Evolutionary conservation across 2,329 filamentous ascomycete genomes (phyloP).

Genomic region (Immersiporthe knoxdaviesiana): DNA sequence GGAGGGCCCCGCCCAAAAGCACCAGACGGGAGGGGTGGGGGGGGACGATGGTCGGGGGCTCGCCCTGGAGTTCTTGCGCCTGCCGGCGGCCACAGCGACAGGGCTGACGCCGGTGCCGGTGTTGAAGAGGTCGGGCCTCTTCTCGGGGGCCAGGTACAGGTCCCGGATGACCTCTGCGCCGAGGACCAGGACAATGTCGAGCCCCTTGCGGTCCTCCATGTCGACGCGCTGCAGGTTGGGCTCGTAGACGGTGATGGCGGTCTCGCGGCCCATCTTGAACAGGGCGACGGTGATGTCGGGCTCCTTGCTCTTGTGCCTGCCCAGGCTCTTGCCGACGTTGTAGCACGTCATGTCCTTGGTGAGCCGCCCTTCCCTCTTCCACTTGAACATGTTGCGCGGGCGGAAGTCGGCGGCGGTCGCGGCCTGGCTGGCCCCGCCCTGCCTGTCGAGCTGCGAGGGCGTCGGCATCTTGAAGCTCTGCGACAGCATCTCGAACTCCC

Average conservation of each 20-base stretch:
- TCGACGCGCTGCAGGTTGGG: constrained; percentile 89
- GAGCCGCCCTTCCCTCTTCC: constrained; percentile 85
- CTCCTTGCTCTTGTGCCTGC: constrained; percentile 80
- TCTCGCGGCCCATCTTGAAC: constrained; percentile 71
- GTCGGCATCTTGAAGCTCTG: constrained; percentile 83
- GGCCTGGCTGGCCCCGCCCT: constrained; percentile 44
- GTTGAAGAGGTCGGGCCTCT: constrained; percentile 74
- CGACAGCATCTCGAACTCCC: constrained; percentile 92
- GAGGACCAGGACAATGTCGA: constrained; percentile 78
- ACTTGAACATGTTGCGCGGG: constrained; percentile 81
- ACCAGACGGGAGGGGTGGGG: constrained; percentile 44
- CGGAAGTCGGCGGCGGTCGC: constrained; percentile 48
- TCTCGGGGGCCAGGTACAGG: constrained; percentile 63
- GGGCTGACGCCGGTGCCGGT: constrained; percentile 53
- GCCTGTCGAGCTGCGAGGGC: constrained; percentile 75
- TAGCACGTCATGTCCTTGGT: constrained; percentile 89
- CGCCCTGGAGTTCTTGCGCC: constrained; percentile 51
- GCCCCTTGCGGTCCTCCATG: constrained; percentile 89
- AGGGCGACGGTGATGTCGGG: constrained; percentile 95
- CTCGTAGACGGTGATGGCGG: constrained; percentile 81
- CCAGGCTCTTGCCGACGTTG: constrained; percentile 76
- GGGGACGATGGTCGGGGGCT: constrained; percentile 33
- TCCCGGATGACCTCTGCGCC: constrained; percentile 68
- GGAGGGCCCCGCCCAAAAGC: constrained; percentile 39
- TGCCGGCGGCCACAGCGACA: constrained; percentile 33